Evolutionary conservation across 306 rosid species (phyloP).

Genomic region (Gillenia trifoliata): DNA sequence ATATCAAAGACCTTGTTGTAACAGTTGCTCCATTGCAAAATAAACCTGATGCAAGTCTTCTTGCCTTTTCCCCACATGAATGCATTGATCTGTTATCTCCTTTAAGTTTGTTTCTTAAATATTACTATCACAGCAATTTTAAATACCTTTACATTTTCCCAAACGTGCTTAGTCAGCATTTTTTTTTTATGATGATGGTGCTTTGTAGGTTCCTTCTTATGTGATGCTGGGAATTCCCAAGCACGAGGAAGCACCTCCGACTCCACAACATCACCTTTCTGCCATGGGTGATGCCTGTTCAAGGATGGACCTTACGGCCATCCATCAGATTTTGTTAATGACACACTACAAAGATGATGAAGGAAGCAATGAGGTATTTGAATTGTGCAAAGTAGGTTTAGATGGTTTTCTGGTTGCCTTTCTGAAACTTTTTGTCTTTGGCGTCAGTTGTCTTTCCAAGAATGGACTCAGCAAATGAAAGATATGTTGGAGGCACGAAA

Average conservation of each 20-base stretch:
- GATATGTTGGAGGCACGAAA: conserved; percentile 75
- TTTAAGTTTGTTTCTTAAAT: neutral
- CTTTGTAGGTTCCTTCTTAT: conserved; percentile 57
- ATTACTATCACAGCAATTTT: neutral
- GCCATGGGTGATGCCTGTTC: conserved; percentile 75
- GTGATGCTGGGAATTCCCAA: conserved; percentile 75
- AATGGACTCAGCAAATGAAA: conserved; percentile 79
- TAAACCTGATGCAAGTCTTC: conserved; percentile 53
- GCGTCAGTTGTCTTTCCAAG: conserved; percentile 74
- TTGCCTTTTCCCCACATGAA: neutral
- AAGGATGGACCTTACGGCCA: conserved; percentile 70
- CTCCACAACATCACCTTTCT: conserved; percentile 65
- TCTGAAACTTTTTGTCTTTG: conserved; percentile 5
- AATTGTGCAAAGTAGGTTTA: conserved; percentile 2
- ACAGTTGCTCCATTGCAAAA: conserved; percentile 53
- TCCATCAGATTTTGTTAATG: conserved; percentile 67
- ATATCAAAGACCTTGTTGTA: conserved; percentile 51
- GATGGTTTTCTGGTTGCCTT: neutral
- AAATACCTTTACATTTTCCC: neutral
- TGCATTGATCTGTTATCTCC: neutral
- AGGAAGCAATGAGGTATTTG: conserved; percentile 64
- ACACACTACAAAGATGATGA: conserved; percentile 66
- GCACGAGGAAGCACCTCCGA: conserved; percentile 64
- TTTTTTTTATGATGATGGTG: neutral
- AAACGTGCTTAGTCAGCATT: neutral